Evolutionary conservation across 108 stramenopile species (phyloP), one percentile per base, ranked within the genome.

Genomic region (Stephanodiscus triporus): DNA sequence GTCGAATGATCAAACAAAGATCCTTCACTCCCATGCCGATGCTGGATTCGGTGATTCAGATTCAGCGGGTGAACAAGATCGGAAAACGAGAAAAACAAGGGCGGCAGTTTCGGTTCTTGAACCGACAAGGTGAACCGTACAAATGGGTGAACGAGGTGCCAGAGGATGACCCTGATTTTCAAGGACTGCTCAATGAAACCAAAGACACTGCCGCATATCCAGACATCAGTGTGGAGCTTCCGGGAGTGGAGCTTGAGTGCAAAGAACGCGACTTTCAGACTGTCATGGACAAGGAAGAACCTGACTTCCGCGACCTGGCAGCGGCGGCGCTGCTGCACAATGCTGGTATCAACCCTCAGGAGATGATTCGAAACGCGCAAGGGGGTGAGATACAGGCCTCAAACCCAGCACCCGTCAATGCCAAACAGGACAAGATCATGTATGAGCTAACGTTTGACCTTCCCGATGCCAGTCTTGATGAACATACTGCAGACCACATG

Each of bases 221-320:
- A 7, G 64, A 66, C 17, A 49, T 66, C 2, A 23, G 43, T 10
- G 65, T 47, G 5, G 65, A 66, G 65, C 27, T 47, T n/a, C 65
- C 65, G 9, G 65, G 65, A 42, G 43, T 66, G 38, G 61, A 37
- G 34, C 34, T 62, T 0, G 61, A 62, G 13, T 8, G 1, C 2
- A 2, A 27, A 24, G 26, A 27, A 27, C 26, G 53, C 0, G 24
- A 26, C 4, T 24, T 27, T 54, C 4, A 9, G 9, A 9, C 24
- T 0, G 23, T 54, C 2, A 1, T 27, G 8, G 53, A 54, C 16
- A 23, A 54, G 4, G 23, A 1, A 2, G 53, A 54, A 14, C 23
- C 23, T 24, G 53, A 54, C 23, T 54, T 54, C 24, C 16, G 43
- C 0, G 43, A 45, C 13, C 43, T 45, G 0, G 43, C 43, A 0